Base-by-base conservation (phyloP, 2,329 filamentous ascomycete species). In the Xylariaceae sp. region DNA sequence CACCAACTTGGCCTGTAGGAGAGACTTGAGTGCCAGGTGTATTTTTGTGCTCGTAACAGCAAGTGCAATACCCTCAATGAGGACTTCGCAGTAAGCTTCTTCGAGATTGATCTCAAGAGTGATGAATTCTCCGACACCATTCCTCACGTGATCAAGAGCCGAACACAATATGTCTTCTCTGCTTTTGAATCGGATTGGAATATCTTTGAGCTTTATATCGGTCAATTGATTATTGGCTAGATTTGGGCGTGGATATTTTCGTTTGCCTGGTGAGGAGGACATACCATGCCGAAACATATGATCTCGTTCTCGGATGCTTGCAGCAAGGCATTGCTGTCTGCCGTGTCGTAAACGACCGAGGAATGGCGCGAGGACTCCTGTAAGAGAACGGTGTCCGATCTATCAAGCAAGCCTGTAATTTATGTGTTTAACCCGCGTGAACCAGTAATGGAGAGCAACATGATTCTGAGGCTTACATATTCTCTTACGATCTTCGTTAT, bases 281-380 rank as follows among this genome's bases (percentile, higher is more conserved):
- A 5, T 22, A 53, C 50, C 50, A 51, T 51, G 35, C 50, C 50
- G 36, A 49, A 53, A 34, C 50, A 53, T 39, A 45, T 45, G 23
- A 43, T 25, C 8, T 42, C 34, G 17, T 10, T 10, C 17, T 35
- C 10, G 17, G 33, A 17, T 7, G 10, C n/a, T n/a, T n/a, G n/a
- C n/a, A n/a, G n/a, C n/a, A n/a, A n/a, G n/a, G n/a, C n/a, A n/a
- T n/a, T n/a, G n/a, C n/a, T n/a, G n/a, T n/a, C n/a, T n/a, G n/a
- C n/a, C n/a, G n/a, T n/a, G n/a, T n/a, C n/a, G n/a, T 35, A 10
- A 35, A 35, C 7, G 16, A 17, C 7, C 17, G 33, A 35, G 10
- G 8, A 17, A 35, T 35, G 14, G 25, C 14, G 25, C 14, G 25
- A 29, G 25, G 25, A 29, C 14, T 14, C 14, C n/a, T n/a, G n/a